phyloP scores from a whole-genome alignment of 352 stramenopile genomes.

The Globisporangium nunn region DNA sequence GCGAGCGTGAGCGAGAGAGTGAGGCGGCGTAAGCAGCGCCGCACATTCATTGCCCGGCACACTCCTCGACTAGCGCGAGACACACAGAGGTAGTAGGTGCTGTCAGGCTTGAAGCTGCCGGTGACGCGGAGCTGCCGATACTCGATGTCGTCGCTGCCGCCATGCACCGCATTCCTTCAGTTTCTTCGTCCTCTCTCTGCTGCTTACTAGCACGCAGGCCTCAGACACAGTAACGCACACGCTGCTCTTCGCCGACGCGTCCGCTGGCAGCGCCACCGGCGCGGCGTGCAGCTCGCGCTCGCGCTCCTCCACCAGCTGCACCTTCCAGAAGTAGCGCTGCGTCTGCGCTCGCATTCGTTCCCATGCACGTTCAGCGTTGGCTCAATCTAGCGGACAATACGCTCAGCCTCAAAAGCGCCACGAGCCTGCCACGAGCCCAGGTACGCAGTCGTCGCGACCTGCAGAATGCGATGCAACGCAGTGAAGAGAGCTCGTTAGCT shows the following conservation, averaged over 20 bases:
- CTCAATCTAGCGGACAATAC: background rate
- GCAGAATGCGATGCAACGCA: background rate
- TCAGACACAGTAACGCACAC: conserved; percentile 25
- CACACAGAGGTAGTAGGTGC: conserved; percentile 79
- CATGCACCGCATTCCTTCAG: background rate
- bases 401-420: background rate
- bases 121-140: conserved; percentile 67
- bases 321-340: conserved; percentile 87
- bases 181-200: no score
- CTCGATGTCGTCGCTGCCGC: conserved; percentile 62
- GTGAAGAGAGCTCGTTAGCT: no score
- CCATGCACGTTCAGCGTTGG: background rate
- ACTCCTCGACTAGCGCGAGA: background rate
- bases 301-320: conserved; percentile 80
- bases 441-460: conserved; percentile 67
- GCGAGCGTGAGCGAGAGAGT: background rate
- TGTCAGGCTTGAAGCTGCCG: conserved; percentile 60
- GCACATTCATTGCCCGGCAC: no score
- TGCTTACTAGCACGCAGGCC: background rate
- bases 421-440: conserved; percentile 77
- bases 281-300: conserved; percentile 64
- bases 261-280: conserved; percentile 49
- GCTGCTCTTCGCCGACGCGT: conserved; percentile 46
- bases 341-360: conserved; percentile 24
- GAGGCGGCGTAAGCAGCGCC: background rate